phyloP scores from a whole-genome alignment of 2,329 filamentous ascomycete genomes.

The Exophiala xenobiotica region DNA sequence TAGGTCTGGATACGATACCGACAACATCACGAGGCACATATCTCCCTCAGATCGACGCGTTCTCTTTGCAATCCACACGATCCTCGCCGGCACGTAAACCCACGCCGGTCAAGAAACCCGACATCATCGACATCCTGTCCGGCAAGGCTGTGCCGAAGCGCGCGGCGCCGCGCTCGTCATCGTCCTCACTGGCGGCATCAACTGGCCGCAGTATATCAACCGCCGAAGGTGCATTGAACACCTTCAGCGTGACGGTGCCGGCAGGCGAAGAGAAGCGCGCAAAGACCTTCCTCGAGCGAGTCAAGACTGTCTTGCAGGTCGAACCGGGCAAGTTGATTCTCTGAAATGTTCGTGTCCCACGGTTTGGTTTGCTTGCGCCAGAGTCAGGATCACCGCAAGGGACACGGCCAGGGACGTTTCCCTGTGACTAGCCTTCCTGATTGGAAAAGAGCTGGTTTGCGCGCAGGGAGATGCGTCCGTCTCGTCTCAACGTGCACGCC shows the following conservation, averaged over 20 bases:
- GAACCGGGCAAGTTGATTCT: conserved; percentile 74
- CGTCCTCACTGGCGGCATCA: not conserved
- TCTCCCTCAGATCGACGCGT: conserved; percentile 66
- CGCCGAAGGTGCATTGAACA: conserved; percentile 61
- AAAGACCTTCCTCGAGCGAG: conserved; percentile 75
- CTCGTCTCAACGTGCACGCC: no score
- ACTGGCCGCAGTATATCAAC: conserved; percentile 40
- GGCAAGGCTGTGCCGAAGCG: conserved; percentile 43
- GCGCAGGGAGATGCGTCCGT: no score
- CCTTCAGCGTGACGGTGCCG: conserved; percentile 79
- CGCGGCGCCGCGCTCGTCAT: conserved; percentile 22
- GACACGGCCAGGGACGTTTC: no score
- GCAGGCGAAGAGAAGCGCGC: conserved; percentile 80
- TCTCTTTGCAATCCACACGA: conserved; percentile 42
- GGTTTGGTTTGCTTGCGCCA: no score
- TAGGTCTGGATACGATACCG: conserved; percentile 65
- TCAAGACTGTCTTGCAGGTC: conserved; percentile 79
- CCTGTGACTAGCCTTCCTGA: no score
- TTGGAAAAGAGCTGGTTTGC: no score
- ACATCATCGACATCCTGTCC: conserved; percentile 81
- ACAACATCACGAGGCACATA: conserved; percentile 61
- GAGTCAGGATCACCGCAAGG: no score
- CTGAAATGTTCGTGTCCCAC: no score
- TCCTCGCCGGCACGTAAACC: conserved; percentile 14
- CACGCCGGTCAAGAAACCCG: conserved; percentile 52